Evolutionary conservation across 495 filamentous ascomycete genomes (phyloP).

Genomic region (Penicillium crystallinum): DNA sequence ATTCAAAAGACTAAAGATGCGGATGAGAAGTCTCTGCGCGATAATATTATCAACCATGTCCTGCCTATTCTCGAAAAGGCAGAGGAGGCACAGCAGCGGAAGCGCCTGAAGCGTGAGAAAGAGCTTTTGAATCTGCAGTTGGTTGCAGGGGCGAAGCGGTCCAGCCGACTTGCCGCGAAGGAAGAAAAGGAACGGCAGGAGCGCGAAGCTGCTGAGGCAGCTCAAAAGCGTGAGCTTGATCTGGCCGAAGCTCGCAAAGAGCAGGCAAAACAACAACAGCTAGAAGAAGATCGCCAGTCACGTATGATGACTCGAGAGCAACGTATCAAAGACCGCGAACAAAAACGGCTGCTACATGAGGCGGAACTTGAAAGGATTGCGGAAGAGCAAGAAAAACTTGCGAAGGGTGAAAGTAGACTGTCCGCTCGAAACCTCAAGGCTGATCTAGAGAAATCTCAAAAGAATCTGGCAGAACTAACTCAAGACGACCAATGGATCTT

Average conservation of each 20-base stretch:
- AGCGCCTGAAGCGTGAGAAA: constrained; percentile 67
- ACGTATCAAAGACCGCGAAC: constrained; percentile 75
- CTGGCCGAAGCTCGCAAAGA: constrained; percentile 61
- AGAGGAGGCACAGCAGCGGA: constrained; percentile 62
- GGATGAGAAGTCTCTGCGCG: constrained; percentile 73
- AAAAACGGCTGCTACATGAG: constrained; percentile 73
- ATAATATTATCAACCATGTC: constrained; percentile 65
- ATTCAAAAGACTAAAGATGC: constrained; percentile 69
- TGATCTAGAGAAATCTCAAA: constrained; percentile 70
- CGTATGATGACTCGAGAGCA: constrained; percentile 82
- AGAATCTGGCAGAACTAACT: constrained; percentile 63
- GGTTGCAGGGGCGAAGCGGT: constrained; percentile 88
- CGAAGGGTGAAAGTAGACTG: constrained; percentile 56
- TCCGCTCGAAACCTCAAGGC: constrained; percentile 75
- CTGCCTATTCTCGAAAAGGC: constrained; percentile 78
- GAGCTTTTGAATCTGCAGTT: constrained; percentile 76
- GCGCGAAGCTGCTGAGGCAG: constrained; percentile 64
- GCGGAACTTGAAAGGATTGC: constrained; percentile 74
- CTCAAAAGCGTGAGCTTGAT: constrained; percentile 62
- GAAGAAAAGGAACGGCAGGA: constrained; percentile 70
- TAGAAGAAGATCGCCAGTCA: constrained; percentile 72
- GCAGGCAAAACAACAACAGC: constrained; percentile 60
- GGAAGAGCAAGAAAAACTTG: constrained; percentile 66
- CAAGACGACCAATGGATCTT: constrained; percentile 90
- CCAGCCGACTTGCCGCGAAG: constrained; percentile 78